Evolutionary conservation across 1,139 yeast species (phyloP).

Genomic region (Ogataea hybrid): DNA sequence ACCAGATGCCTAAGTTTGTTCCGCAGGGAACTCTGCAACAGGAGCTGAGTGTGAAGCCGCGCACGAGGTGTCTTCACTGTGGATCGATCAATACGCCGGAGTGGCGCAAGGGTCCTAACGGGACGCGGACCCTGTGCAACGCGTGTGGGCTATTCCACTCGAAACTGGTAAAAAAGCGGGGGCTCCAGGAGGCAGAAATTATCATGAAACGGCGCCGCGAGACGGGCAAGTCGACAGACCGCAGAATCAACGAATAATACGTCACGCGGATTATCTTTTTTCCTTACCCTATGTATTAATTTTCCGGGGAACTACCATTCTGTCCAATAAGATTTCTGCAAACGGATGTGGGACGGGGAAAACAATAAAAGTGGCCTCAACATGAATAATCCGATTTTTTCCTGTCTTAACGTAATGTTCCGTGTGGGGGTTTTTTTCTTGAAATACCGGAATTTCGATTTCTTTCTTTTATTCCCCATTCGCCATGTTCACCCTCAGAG

Average conservation of each 20-base stretch:
- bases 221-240: constrained; percentile 28
- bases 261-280: constrained; percentile 9
- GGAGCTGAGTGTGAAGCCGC: constrained; percentile 30
- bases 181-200: constrained; percentile 37
- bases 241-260: constrained; percentile 21
- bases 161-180: constrained; percentile 58
- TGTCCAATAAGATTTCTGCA: constrained; percentile 2
- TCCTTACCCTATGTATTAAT: neutral
- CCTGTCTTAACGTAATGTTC: neutral
- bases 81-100: constrained; percentile 78
- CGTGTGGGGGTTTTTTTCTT: constrained; percentile 1
- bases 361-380: neutral
- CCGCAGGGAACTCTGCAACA: constrained; percentile 33
- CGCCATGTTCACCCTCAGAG: constrained; percentile 15
- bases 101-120: constrained; percentile 82
- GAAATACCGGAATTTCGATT: constrained; percentile 3
- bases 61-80: constrained; percentile 48
- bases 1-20: constrained; percentile 16
- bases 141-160: constrained; percentile 83
- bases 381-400: constrained; percentile 4
- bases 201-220: constrained; percentile 28
- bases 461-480: neutral
- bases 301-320: constrained; percentile 4
- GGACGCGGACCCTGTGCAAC: constrained; percentile 70
- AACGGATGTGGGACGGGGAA: neutral